Evolutionary conservation across 2,329 filamentous ascomycete species (phyloP), one percentile per base, ranked within the genome.

Genomic region (Ophiosphaerella herpotricha): DNA sequence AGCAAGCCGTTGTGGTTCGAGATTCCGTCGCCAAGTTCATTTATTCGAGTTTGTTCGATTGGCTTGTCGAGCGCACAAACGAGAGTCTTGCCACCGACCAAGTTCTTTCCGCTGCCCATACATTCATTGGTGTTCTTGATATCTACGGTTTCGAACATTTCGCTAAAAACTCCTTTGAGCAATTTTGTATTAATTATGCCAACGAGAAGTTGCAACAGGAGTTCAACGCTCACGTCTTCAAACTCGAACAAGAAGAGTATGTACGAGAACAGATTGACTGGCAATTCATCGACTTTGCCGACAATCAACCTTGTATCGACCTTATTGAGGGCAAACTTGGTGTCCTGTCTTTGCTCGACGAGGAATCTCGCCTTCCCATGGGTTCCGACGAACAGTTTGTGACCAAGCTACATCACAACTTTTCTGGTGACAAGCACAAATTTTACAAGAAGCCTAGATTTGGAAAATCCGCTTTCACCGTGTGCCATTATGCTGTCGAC

Each of bases 121-220:
- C 90, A 2, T 99, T 99, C 75, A 99, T 99, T 66, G 94, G 94
- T 74, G 94, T 99, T 40, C 84, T 99, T 58, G 94, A 99, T 90
- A 99, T 99, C 63, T 97, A 97, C 75, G 93, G 93, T 57, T 99
- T 99, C 70, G 94, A 99, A 75, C 94, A 97, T 76, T 99, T 99
- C 69, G 93, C 94, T 55, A 97, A 97, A 81, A 99, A 99, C 78
- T 99, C 94, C 0, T 99, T 99, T 67, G 94, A 99, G 74, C 94
- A 99, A 74, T 99, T 99, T 76, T 99, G 94, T 77, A 99, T 99
- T 83, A 99, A 99, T 77, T 99, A 99, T 69, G 94, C 94, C 76
- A 99, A 99, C 75, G 94, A 99, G 77, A 99, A 99, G 77, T 80
- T 99, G 46, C 94, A 99, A 73, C 94, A 99, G 74, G 93, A 97